Evolutionary conservation across 495 filamentous ascomycete genomes (phyloP).

Genomic region (Penicillium nucicola): DNA sequence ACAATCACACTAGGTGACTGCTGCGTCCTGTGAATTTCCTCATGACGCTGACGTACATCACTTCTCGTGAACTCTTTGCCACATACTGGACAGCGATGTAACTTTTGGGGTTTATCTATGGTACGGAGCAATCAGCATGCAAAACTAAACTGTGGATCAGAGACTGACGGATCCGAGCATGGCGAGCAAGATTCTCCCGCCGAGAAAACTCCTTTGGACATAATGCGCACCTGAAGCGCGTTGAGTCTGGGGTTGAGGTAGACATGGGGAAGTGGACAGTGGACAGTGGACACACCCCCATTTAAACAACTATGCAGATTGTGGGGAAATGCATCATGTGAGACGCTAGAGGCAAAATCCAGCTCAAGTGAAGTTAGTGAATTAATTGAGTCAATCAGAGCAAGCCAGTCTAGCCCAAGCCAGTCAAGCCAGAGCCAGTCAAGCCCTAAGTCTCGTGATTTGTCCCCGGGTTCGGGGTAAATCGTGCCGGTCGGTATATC

Average conservation of each 20-base stretch:
- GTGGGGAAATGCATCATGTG: background rate
- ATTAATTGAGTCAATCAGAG: background rate
- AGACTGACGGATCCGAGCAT: slow-evolving; percentile 9
- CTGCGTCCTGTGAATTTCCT: slow-evolving; percentile 7
- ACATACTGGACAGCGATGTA: slow-evolving; percentile 3
- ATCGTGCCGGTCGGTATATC: slow-evolving; percentile 9
- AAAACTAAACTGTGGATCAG: background rate
- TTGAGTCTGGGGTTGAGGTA: background rate
- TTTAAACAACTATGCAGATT: background rate
- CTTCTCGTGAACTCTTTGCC: slow-evolving; percentile 11
- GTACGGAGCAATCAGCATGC: background rate
- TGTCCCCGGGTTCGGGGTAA: slow-evolving; percentile 3
- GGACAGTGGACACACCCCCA: slow-evolving; percentile 4
- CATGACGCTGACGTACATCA: slow-evolving; percentile 9
- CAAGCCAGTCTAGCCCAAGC: background rate
- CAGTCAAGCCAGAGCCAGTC: background rate
- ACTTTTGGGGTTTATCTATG: slow-evolving; percentile 4
- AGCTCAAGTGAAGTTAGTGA: background rate
- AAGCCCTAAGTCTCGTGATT: background rate
- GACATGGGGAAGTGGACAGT: slow-evolving; percentile 4
- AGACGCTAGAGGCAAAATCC: background rate
- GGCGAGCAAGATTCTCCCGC: slow-evolving; percentile 4
- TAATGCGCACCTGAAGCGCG: slow-evolving; percentile 4
- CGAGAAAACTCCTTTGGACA: slow-evolving; percentile 10
- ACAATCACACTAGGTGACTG: background rate